Base-by-base conservation (phyloP, 2,329 filamentous ascomycete species). In the Arthrobotrys sinensis region DNA sequence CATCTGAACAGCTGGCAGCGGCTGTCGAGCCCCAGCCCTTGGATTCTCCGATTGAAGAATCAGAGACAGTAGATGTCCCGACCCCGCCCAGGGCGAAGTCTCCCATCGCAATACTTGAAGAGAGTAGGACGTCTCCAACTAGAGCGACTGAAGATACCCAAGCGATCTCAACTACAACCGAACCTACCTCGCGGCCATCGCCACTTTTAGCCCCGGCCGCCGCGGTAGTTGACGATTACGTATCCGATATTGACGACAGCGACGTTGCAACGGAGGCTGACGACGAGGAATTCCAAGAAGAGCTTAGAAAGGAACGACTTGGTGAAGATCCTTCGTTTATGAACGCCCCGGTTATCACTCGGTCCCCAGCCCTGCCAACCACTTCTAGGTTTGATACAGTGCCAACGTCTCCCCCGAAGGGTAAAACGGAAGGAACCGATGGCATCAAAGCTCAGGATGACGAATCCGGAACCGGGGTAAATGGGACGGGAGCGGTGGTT, bases 221-320 rank as follows among this genome's bases (percentile, higher is more conserved):
- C 10, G 52, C 60, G 12, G 43, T 34, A 7, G 43, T 46, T 10
- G 76, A 75, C 19, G 76, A 79, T 34, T 79, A 70, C 34, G 76
- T 73, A 32, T 75, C 69, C 4, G 70, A 79, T 40, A 52, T 73
- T 14, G 76, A 79, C 19, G 76, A 79, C 32, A 71, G 67, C 16
- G 76, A 79, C 21, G 60, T 68, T 1, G 69, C 60, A 12, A 75
- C 76, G 10, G 68, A 75, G n/a, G 64, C 76, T 3, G 75, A 78
- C 19, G 75, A 78, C n/a, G 75, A 78, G n/a, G 75, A 78, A 48
- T 72, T 78, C 38, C 67, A 72, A 43, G 75, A 68, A 24, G 75
- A 78, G 24, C 75, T 78, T 78, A 72, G 75, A 24, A 78, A 72
- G 53, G 75, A 78, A 57, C 75, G 75, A 4, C 53, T 78, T 63